Base-by-base conservation (phyloP, 1,284 basidiomycete species). In the Papiliotrema nemorosa region DNA sequence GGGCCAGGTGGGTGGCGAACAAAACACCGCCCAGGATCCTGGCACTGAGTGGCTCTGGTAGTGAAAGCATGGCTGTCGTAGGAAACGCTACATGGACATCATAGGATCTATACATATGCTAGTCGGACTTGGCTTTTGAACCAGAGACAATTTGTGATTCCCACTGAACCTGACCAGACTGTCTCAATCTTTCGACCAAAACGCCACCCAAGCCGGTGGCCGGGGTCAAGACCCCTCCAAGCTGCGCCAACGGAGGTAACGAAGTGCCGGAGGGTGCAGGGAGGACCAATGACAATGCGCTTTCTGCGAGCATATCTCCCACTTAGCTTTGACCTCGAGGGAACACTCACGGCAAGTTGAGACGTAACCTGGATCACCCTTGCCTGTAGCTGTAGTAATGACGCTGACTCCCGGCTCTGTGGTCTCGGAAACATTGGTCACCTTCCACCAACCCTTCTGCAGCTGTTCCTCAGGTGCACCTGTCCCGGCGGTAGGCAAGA, bases 291-390 rank as follows among this genome's bases (percentile, higher is more conserved):
- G 80, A 78, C 7, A 92, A 78, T 0, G 87, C 89, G 13, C 81
- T 81, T 76, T 93, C 90, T 3, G 82, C 77, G 24, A 89, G 78
- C 78, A 91, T 82, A 36, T 82, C 87, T 88, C 57, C n/a, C 20
- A 21, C 27, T 41, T 13, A 42, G 44, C 24, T n/a, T 7, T 2
- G 6, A 27, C 7, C 24, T 35, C 3, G n/a, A 21, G 26, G 40
- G 35, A 21, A 3, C 27, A 65, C 73, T 55, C 60, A 86, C 85
- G 73, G 5, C 85, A 77, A 1, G 87, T 85, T 33, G 84, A 73
- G 16, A 80, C 69, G 70, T 91, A 90, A 2, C 89, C 88, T 3
- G 88, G 86, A 64, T 91, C 88, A n/a, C 87, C 87, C 38, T 82
- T 77, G 1, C 82, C 84, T 46, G 84, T 72, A 31, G 80, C 79